Percentiles rank a stretch among this genome's conserved stretches.
Evolutionary conservation across 2,329 filamentous ascomycete genomes (phyloP).

Genomic region (Ceratocystis colombiana): DNA sequence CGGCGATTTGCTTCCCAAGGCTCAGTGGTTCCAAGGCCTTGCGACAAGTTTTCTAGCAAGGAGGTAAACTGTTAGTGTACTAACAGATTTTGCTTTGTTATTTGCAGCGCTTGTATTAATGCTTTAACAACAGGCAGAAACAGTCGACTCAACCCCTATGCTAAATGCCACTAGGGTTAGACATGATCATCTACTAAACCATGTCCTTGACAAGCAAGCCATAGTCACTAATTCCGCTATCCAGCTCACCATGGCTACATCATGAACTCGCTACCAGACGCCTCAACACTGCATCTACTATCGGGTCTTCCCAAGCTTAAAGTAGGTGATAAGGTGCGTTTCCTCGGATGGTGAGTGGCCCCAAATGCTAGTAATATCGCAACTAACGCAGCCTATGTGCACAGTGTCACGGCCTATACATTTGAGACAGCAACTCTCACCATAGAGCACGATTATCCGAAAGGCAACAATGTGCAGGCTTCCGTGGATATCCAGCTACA

Average conservation of each 20-base stretch:
- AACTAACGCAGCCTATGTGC: slow-evolving; percentile 28
- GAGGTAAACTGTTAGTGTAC: neutral
- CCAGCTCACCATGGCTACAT: neutral
- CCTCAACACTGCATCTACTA: slow-evolving; percentile 56
- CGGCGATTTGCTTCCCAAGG: slow-evolving; percentile 7
- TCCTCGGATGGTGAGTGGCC: slow-evolving; percentile 73
- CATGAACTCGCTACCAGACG: slow-evolving; percentile 49
- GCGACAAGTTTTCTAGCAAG: slow-evolving; percentile 28
- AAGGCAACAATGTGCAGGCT: slow-evolving; percentile 39
- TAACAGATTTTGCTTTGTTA: neutral
- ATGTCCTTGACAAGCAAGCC: no score
- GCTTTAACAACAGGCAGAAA: neutral
- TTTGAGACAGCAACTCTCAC: slow-evolving; percentile 49
- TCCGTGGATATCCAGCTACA: slow-evolving; percentile 63
- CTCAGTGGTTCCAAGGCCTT: neutral
- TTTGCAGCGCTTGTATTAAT: neutral
- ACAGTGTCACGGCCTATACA: slow-evolving; percentile 40
- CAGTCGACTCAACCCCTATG: neutral
- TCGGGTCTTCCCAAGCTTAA: slow-evolving; percentile 45
- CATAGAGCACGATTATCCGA: slow-evolving; percentile 58
- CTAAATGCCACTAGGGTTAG: neutral
- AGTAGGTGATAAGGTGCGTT: slow-evolving; percentile 71
- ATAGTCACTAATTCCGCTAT: no score
- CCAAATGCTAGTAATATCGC: neutral
- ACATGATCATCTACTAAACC: no score